phyloP scores from a whole-genome alignment of 352 stramenopile species.

The Blastocystis sp. region DNA sequence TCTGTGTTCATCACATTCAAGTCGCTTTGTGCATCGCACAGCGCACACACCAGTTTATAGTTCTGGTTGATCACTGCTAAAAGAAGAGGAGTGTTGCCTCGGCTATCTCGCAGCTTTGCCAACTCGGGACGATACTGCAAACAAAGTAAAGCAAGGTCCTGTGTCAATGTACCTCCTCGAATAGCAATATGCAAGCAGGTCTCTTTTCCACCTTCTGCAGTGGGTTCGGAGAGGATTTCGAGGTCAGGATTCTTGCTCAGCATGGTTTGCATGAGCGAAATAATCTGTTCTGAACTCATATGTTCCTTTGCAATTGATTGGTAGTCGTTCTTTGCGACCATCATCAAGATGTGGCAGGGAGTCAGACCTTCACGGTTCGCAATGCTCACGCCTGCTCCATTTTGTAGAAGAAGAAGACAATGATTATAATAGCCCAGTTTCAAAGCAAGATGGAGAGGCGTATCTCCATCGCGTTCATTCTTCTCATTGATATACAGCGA shows the following conservation, averaged over 20 bases:
- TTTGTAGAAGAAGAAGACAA: neutral
- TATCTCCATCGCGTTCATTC: conserved; percentile 23
- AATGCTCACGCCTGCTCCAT: conserved; percentile 33
- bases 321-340: conserved; percentile 25
- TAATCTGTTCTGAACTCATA: conserved; percentile 40
- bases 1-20: conserved; percentile 54
- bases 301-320: conserved; percentile 6
- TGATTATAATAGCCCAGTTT: conserved; percentile 47
- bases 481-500: neutral
- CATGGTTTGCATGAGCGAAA: neutral
- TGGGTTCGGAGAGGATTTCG: neutral
- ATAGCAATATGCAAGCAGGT: conserved; percentile 59
- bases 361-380: neutral
- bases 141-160: neutral
- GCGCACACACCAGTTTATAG: neutral
- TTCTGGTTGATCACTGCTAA: conserved; percentile 32
- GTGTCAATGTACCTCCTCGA: conserved; percentile 9
- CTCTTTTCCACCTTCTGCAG: neutral
- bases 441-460: conserved; percentile 44
- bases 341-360: conserved; percentile 45
- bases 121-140: neutral
- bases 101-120: neutral
- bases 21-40: neutral
- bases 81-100: neutral
- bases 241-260: conserved; percentile 8